Conservation (phyloP, 2,329 filamentous ascomycete species). For the Curvularia lunata region DNA sequence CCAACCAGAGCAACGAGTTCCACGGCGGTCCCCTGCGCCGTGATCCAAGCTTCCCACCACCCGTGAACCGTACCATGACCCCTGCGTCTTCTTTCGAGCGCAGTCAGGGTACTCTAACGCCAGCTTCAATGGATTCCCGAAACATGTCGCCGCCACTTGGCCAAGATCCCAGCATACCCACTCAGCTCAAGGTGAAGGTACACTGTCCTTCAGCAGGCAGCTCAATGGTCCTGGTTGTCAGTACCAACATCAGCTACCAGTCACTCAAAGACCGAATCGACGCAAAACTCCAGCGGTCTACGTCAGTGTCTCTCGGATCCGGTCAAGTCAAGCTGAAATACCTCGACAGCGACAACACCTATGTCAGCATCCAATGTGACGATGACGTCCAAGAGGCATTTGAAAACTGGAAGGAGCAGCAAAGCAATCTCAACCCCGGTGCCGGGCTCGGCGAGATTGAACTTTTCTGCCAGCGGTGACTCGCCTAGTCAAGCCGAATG, state of each 20-base stretch:
- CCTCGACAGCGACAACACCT: conserved; percentile 83
- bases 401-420: conserved; percentile 86
- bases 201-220: conserved; percentile 79
- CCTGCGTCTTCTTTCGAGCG: conserved; percentile 50
- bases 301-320: conserved; percentile 79
- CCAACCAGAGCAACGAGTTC: conserved; percentile 51
- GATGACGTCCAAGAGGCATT: conserved; percentile 97
- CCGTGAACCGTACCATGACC: conserved; percentile 45
- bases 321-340: conserved; percentile 88
- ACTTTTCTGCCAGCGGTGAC: conserved; percentile 49
- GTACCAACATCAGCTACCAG: conserved; percentile 93
- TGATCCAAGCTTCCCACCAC: conserved; percentile 36
- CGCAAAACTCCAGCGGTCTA: conserved; percentile 88
- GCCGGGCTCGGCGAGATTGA: conserved; percentile 85
- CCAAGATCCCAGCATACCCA: conserved; percentile 55
- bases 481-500: not conserved
- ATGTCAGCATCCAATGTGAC: conserved; percentile 90
- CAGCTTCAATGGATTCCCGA: conserved; percentile 48
- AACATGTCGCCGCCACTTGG: conserved; percentile 49
- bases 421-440: conserved; percentile 64
- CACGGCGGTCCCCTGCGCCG: conserved; percentile 38
- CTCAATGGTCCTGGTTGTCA: conserved; percentile 94
- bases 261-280: conserved; percentile 95
- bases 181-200: conserved; percentile 94
- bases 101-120: conserved; percentile 43